Evolutionary conservation across 2,329 filamentous ascomycete genomes (phyloP), one percentile per base, ranked within the genome.

Genomic region (Tolypocladium tundrense): DNA sequence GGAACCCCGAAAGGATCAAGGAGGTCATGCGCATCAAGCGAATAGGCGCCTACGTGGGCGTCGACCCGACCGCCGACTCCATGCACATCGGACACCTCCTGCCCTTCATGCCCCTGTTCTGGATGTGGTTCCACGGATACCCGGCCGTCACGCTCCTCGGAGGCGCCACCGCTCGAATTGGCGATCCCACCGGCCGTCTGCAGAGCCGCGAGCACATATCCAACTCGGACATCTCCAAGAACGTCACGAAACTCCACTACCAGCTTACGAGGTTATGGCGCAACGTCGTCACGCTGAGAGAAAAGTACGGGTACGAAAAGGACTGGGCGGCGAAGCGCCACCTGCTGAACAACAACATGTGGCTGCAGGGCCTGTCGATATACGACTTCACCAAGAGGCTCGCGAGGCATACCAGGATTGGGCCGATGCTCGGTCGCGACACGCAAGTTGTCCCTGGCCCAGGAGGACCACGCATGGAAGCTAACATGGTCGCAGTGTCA

Each of bases 351-450:
- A 99, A 99, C 72, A 88, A 85, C 62, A 78, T 79, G 54, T 99
- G 94, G 94, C 84, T 92, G 75, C 83, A 88, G 63, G 83, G 81
- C 43, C 73, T 90, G 50, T 79, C 85, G 1, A 77, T 96, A 51
- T 77, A 90, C 54, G 88, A 96, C 52, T 82, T 97, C 55, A 76
- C 95, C 63, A 82, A 83, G 68, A 80, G 86, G 58, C 75, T 97
- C 37, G 94, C 91, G 3, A 81, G 80, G 39, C 81, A 85, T 52
- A 84, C 91, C 69, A 81, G 93, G 59, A 75, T 99, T 55, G 91
- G 93, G 1, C 82, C 91, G 3, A 91, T 99, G 90, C 79, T 99
- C 59, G 85, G 86, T 56, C 86, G 91, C 66, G 93, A 97, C 61
- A 94, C 89, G 87, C 91, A 72, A 79, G 88, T 83, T 41, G 19